A percentile compares a stretch with the other conserved stretches of the same genome.
Evolutionary conservation across 148 eudicot species (phyloP).

Genomic region (Rhododendron ovatum): DNA sequence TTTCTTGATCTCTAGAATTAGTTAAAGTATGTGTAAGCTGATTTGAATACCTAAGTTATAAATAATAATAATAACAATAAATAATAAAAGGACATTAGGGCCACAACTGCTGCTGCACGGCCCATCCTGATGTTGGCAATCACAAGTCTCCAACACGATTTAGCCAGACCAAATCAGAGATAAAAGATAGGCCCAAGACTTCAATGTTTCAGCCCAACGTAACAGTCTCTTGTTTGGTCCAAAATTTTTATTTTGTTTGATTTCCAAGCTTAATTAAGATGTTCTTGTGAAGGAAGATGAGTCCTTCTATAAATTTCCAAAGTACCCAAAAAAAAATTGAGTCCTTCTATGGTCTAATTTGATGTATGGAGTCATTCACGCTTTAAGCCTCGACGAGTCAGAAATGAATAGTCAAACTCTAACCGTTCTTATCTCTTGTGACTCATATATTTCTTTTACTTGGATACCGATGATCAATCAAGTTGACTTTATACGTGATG

Average conservation of each 20-base stretch:
- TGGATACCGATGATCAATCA: neutral
- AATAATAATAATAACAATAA: too few species aligned
- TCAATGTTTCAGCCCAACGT: neutral
- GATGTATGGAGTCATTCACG: neutral
- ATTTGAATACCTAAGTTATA: too few species aligned
- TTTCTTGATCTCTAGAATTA: too few species aligned
- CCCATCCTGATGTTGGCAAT: neutral
- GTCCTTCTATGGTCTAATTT: neutral
- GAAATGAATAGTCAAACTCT: neutral
- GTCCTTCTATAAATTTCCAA: neutral
- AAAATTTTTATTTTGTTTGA: neutral
- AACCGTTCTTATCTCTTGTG: neutral
- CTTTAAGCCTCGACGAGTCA: neutral
- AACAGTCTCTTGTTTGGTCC: neutral
- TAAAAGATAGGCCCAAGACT: neutral
- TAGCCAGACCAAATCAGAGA: neutral
- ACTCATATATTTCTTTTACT: neutral
- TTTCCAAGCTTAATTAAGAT: neutral
- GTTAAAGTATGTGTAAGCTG: too few species aligned
- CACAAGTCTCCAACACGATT: neutral
- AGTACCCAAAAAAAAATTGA: neutral
- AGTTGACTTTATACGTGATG: neutral
- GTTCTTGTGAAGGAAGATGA: neutral
- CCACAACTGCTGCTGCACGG: neutral
- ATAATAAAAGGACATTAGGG: neutral